Evolutionary conservation across 225 moss, liverwort and hornwort genomes (phyloP).

Genomic region (Anthoceros angustus): DNA sequence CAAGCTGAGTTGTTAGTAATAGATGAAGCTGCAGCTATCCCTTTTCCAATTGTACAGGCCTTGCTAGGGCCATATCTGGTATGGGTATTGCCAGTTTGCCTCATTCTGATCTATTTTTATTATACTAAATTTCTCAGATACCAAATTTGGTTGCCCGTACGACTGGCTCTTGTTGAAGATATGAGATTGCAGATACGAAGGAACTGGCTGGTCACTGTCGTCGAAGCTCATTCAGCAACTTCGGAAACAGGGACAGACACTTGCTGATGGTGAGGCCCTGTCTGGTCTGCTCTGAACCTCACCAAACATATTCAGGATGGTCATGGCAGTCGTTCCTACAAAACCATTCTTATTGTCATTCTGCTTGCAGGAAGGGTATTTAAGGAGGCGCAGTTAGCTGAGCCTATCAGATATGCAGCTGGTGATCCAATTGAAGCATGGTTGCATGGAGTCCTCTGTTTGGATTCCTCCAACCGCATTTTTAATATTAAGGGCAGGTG

Average conservation of each 20-base stretch:
- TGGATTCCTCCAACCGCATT: constrained; percentile 88
- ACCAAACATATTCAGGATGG: too few species aligned
- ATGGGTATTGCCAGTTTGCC: too few species aligned
- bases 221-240: constrained; percentile 85
- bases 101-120: too few species aligned
- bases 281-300: constrained; percentile 27
- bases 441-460: constrained; percentile 74
- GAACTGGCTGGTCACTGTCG: constrained; percentile 83
- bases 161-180: too few species aligned
- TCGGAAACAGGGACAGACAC: constrained; percentile 70
- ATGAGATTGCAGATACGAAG: constrained; percentile 93
- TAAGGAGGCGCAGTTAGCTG: constrained; percentile 70
- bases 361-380: constrained; percentile 53
- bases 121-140: too few species aligned
- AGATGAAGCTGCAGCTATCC: constrained; percentile 95
- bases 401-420: constrained; percentile 84
- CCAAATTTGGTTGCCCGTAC: too few species aligned
- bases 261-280: constrained; percentile 34
- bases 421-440: constrained; percentile 85
- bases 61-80: constrained; percentile 84
- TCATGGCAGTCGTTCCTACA: too few species aligned
- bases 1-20: constrained; percentile 90
- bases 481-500: constrained; percentile 70
- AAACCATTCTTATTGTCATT: background rate
- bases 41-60: constrained; percentile 82